These are phyloP conservation scores for Russula emetica DNA, from an alignment of 768 basidiomycete species.

Conservation along the genomic window DNA sequence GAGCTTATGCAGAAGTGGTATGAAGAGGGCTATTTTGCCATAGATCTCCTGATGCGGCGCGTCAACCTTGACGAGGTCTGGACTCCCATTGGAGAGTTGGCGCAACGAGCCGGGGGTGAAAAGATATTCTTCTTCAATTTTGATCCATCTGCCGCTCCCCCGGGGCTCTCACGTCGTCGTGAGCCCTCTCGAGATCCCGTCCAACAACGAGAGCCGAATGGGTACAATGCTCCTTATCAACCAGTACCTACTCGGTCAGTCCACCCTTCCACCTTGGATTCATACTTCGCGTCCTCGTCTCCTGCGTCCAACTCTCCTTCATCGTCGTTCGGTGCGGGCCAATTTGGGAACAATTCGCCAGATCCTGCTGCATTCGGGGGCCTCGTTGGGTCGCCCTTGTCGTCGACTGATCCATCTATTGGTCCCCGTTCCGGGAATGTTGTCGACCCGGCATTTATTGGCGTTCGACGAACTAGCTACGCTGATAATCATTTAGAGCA, in stretches of 20 bases:
- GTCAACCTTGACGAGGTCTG: constrained; percentile 64
- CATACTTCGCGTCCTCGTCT: constrained; percentile 51
- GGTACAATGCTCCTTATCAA: constrained; percentile 56
- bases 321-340: constrained; percentile 61
- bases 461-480: constrained; percentile 20
- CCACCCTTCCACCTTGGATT: constrained; percentile 61
- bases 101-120: constrained; percentile 47
- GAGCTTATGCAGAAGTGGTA: constrained; percentile 94
- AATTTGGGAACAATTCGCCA: constrained; percentile 64
- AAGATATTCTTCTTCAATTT: constrained; percentile 62
- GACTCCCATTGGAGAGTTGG: constrained; percentile 59
- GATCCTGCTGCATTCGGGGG: constrained; percentile 58
- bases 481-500: constrained; percentile 24
- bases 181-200: constrained; percentile 48
- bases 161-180: constrained; percentile 48
- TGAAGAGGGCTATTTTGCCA: constrained; percentile 81
- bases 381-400: constrained; percentile 38
- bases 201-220: constrained; percentile 38
- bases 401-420: constrained; percentile 20
- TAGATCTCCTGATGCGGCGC: constrained; percentile 81
- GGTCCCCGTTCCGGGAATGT: constrained; percentile 21
- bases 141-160: constrained; percentile 42
- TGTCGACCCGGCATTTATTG: constrained; percentile 11
- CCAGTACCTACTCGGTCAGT: constrained; percentile 60
- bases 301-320: constrained; percentile 65